Percentiles rank a stretch among this genome's conserved stretches.
Evolutionary conservation across 176 grass and related monocot genomes (phyloP).

Genomic region (Lolium perenne): DNA sequence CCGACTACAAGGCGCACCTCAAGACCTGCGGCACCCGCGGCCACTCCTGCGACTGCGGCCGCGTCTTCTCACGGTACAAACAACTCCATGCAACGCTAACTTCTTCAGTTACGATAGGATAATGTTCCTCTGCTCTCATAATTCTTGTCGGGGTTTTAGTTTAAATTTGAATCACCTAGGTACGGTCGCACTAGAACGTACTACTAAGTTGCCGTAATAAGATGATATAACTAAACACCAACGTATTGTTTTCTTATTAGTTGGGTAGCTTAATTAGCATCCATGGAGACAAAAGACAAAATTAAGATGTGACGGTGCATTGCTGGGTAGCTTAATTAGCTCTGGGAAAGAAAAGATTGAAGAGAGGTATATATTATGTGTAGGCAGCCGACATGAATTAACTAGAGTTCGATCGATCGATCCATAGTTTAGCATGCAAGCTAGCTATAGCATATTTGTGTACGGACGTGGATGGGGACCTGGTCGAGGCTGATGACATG

Average conservation of each 20-base stretch:
- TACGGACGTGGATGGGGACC: conserved; percentile 32
- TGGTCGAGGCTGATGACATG: conserved; percentile 12
- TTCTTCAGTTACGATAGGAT: neutral
- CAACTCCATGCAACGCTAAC: neutral
- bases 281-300: conserved; percentile 53
- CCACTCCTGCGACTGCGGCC: conserved; percentile 94
- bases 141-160: too few species aligned
- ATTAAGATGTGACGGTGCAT: conserved; percentile 23
- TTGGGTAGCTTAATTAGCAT: conserved; percentile 23
- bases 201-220: neutral
- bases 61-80: conserved; percentile 76
- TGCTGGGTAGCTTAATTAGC: neutral
- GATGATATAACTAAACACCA: neutral
- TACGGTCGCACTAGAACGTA: neutral
- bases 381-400: conserved; percentile 48
- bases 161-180: too few species aligned
- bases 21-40: conserved; percentile 95
- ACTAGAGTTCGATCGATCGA: conserved; percentile 41
- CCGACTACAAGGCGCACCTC: conserved; percentile 98
- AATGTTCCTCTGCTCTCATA: too few species aligned
- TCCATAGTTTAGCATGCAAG: neutral
- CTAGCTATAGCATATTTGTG: conserved; percentile 12
- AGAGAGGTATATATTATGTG: neutral
- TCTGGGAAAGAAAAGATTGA: neutral
- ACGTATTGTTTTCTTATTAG: neutral